These are phyloP conservation scores for Malassezia nana DNA, from an alignment of 1,284 basidiomycete genomes.

Conservation along the genomic window DNA sequence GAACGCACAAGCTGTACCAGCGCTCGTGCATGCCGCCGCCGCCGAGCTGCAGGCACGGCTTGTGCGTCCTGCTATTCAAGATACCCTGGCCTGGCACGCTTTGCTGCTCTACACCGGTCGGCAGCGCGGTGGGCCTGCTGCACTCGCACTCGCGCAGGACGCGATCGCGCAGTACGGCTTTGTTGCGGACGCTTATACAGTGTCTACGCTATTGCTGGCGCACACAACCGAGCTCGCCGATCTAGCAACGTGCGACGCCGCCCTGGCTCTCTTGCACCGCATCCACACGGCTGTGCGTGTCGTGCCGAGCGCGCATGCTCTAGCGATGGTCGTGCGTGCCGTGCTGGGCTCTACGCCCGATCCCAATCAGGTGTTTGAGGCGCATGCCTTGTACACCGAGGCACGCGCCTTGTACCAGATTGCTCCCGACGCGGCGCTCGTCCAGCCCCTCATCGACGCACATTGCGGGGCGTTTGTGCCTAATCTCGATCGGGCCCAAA, in stretches of 20 bases:
- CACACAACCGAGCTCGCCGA: constrained; percentile 10
- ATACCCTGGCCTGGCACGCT: constrained; percentile 16
- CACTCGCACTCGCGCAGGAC: constrained; percentile 13
- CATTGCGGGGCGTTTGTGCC: constrained; percentile 34
- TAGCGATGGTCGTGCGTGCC: constrained; percentile 18
- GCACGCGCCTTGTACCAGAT: constrained; percentile 8
- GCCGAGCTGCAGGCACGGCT: constrained; percentile 7
- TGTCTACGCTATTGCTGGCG: constrained; percentile 16
- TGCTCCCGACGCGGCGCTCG: constrained; percentile 20
- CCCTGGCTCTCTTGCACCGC: constrained; percentile 20
- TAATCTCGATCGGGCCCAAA: constrained; percentile 21
- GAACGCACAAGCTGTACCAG: neutral
- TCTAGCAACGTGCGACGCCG: constrained; percentile 28
- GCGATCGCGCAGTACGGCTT: constrained; percentile 6
- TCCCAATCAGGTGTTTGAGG: constrained; percentile 24
- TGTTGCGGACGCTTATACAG: neutral
- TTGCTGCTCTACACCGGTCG: constrained; percentile 20
- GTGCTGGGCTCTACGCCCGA: constrained; percentile 6
- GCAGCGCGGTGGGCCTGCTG: constrained; percentile 12
- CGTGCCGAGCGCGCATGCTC: constrained; percentile 1
- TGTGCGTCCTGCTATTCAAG: neutral
- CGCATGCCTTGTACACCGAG: constrained; percentile 27
- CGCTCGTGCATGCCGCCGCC: constrained; percentile 3
- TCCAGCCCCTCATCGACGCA: constrained; percentile 26
- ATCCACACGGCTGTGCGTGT: constrained; percentile 15